phyloP scores from a whole-genome alignment of 2,329 filamentous ascomycete genomes.

The Tolypocladium sp. region DNA sequence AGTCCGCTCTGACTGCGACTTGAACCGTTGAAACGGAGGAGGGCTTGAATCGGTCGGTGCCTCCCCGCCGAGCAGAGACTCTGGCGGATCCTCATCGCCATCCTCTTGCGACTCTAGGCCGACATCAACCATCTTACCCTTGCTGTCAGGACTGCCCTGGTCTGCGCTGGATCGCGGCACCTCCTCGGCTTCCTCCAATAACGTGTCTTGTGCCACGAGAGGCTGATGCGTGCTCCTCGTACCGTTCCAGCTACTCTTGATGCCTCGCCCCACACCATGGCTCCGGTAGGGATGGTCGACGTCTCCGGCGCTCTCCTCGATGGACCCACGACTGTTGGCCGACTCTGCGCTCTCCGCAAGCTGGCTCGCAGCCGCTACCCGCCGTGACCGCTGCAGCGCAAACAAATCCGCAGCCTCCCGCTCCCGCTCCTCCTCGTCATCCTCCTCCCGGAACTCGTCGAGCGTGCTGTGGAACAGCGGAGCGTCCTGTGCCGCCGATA shows the following conservation, averaged over 20 bases:
- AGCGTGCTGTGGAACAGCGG: conserved; percentile 91
- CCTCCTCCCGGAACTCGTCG: conserved; percentile 85
- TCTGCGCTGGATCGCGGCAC: conserved; percentile 24
- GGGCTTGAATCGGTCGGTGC: conserved; percentile 42
- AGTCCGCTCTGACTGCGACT: conserved; percentile 26
- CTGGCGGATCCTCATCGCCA: conserved; percentile 47
- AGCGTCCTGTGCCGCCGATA: conserved; percentile 64
- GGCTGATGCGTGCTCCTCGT: conserved; percentile 30
- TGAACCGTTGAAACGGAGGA: conserved; percentile 55
- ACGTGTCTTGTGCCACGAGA: conserved; percentile 15
- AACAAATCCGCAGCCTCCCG: conserved; percentile 90
- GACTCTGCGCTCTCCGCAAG: conserved; percentile 79
- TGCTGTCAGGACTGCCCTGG: conserved; percentile 23
- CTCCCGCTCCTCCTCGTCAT: conserved; percentile 85
- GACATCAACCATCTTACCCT: conserved; percentile 75
- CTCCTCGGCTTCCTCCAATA: conserved; percentile 34
- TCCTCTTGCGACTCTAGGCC: conserved; percentile 63
- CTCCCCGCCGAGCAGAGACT: conserved; percentile 49
- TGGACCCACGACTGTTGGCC: conserved; percentile 26
- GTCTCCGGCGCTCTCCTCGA: conserved; percentile 21
- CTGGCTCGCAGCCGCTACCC: conserved; percentile 77
- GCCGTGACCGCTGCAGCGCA: conserved; percentile 79
- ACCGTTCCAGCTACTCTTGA: conserved; percentile 58
- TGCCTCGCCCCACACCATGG: conserved; percentile 39
- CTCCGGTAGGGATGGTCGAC: conserved; percentile 31